These are phyloP conservation scores for Jaapia argillacea DNA, from an alignment of 768 basidiomycete species.

Conservation along the genomic window DNA sequence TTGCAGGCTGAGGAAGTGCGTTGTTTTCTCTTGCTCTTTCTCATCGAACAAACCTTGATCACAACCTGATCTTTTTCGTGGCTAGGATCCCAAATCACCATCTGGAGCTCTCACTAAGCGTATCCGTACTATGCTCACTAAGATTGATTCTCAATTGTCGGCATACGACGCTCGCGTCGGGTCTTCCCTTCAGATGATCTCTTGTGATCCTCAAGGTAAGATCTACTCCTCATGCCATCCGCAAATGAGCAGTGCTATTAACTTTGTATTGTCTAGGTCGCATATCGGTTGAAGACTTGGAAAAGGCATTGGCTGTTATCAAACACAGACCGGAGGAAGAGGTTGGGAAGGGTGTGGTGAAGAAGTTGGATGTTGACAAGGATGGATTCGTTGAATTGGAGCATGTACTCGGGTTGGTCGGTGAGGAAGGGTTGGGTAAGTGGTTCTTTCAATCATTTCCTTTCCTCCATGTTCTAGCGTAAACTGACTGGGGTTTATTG, in stretches of 20 bases:
- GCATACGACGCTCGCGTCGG: constrained; percentile 89
- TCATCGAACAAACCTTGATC: constrained; percentile 5
- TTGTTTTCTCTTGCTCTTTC: constrained; percentile 2
- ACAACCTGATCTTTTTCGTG: background rate
- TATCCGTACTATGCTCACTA: constrained; percentile 90
- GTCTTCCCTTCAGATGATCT: constrained; percentile 77
- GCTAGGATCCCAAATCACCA: constrained; percentile 68
- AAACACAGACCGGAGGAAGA: constrained; percentile 89
- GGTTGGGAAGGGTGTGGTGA: constrained; percentile 75
- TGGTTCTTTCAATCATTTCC: constrained; percentile 6
- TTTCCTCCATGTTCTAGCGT: background rate
- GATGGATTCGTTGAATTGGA: constrained; percentile 94
- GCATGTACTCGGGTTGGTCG: constrained; percentile 83
- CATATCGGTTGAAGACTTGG: constrained; percentile 81
- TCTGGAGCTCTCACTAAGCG: constrained; percentile 88
- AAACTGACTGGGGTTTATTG: constrained; percentile 5
- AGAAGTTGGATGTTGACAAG: constrained; percentile 92
- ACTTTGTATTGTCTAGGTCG: no score
- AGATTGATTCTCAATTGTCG: constrained; percentile 86
- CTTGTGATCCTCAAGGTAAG: constrained; percentile 77
- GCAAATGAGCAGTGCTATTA: no score
- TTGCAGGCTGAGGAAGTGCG: constrained; percentile 75
- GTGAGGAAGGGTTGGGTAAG: constrained; percentile 78
- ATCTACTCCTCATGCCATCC: no score
- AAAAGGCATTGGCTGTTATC: constrained; percentile 88